phyloP scores from a whole-genome alignment of 2,329 filamentous ascomycete species.

The Alternaria sp. region DNA sequence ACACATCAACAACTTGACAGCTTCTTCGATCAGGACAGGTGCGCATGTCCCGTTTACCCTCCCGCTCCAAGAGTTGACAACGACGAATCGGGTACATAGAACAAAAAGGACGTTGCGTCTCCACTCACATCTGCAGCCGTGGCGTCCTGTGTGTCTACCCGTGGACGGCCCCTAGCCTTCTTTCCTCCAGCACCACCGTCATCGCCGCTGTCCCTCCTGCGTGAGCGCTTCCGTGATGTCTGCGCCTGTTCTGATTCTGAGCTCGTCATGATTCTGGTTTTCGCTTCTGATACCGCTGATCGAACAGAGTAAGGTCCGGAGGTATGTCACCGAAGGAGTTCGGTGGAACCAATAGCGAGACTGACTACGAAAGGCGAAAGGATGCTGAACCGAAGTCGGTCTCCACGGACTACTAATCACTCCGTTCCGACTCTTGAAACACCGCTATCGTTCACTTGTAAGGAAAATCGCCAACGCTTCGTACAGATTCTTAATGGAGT shows the following conservation, averaged over 20 bases:
- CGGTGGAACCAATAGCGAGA: slow-evolving; percentile 3
- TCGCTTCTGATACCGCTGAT: neutral
- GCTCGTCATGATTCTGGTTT: slow-evolving; percentile 29
- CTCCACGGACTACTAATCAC: neutral
- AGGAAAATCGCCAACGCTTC: neutral
- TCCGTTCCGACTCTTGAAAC: neutral
- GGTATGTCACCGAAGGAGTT: neutral
- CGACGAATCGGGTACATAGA: neutral
- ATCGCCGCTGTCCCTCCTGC: slow-evolving; percentile 34
- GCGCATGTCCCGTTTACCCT: neutral
- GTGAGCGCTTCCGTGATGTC: slow-evolving; percentile 41
- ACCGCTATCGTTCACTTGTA: neutral
- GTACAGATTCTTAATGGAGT: neutral
- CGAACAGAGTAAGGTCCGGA: neutral
- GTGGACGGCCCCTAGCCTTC: slow-evolving; percentile 73
- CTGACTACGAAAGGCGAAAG: neutral
- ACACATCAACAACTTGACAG: neutral
- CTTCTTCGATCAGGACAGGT: neutral
- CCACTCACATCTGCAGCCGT: slow-evolving; percentile 76
- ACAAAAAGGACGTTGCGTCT: neutral
- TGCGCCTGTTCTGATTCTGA: slow-evolving; percentile 42
- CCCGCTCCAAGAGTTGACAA: neutral
- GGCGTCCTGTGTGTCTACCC: slow-evolving; percentile 77
- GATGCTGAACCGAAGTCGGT: neutral
- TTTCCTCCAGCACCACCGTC: slow-evolving; percentile 42